Conservation (phyloP, 2,329 filamentous ascomycete genomes). For the Epichloe scottii region DNA sequence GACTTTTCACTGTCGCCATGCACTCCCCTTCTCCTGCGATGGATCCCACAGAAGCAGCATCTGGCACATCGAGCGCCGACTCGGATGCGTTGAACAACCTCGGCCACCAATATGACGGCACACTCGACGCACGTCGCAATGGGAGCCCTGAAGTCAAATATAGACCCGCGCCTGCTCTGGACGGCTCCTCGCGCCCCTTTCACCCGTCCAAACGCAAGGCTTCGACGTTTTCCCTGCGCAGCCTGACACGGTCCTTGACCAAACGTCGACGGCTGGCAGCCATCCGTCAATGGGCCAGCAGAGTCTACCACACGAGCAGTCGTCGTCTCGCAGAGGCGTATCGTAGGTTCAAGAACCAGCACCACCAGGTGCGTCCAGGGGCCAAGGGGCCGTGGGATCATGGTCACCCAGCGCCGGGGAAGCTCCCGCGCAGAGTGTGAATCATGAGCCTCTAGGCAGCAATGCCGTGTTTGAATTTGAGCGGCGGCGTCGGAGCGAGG, state of each 20-base stretch:
- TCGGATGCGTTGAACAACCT: constrained; percentile 5
- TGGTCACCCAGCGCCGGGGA: not conserved
- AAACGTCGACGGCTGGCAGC: constrained; percentile 15
- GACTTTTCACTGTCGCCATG: constrained; percentile 1
- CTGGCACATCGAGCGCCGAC: not conserved
- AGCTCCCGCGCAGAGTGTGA: constrained; percentile 8
- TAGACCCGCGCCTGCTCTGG: constrained; percentile 1
- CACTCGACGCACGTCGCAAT: constrained; percentile 8
- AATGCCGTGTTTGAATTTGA: constrained; percentile 15
- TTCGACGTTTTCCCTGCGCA: constrained; percentile 19
- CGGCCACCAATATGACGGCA: constrained; percentile 14
- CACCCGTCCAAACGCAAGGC: constrained; percentile 17
- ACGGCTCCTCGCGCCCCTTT: not conserved
- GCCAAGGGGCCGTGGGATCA: not conserved
- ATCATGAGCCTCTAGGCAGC: constrained; percentile 14
- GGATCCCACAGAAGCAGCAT: not conserved
- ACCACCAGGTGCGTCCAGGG: constrained; percentile 6
- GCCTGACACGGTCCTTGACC: constrained; percentile 14
- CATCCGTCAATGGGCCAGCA: constrained; percentile 18
- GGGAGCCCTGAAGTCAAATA: constrained; percentile 9
- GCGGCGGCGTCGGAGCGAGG: constrained; percentile 12
- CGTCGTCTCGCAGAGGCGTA: constrained; percentile 15
- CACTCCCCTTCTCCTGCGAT: not conserved
- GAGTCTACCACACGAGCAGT: constrained; percentile 14
- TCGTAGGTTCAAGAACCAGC: constrained; percentile 15